Percentiles rank a stretch among this genome's conserved stretches.
Evolutionary conservation across 306 rosid species (phyloP).

Genomic region (Rubus parviflorus): DNA sequence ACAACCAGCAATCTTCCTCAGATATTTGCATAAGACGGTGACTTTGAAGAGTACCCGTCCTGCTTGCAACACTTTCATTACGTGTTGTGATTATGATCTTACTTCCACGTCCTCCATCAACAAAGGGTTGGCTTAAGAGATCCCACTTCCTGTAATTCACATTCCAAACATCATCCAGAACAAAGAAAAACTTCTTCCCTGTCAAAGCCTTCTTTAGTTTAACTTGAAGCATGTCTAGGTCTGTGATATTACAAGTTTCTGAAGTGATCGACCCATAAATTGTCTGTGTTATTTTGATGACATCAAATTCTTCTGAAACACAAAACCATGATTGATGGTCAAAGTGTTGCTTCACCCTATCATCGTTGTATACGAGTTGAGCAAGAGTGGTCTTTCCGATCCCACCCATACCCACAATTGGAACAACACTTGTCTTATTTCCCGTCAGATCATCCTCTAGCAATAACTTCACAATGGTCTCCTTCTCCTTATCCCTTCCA

Average conservation of each 20-base stretch:
- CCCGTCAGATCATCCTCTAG: background rate
- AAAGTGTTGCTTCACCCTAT: background rate
- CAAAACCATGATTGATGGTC: background rate
- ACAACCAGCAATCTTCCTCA: background rate
- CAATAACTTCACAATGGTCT: background rate
- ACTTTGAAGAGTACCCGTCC: background rate
- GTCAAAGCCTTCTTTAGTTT: background rate
- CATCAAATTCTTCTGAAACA: background rate
- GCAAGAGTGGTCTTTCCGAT: slow-evolving; percentile 1
- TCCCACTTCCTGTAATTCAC: background rate
- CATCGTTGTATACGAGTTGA: background rate
- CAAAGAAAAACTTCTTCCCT: background rate
- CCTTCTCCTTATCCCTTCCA: background rate
- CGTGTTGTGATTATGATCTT: slow-evolving; percentile 5
- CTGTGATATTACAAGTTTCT: background rate
- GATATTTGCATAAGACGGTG: background rate
- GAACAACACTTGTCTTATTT: background rate
- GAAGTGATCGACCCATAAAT: background rate
- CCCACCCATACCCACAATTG: slow-evolving; percentile 1
- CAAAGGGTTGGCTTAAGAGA: background rate
- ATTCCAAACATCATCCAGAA: background rate
- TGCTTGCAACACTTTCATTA: background rate
- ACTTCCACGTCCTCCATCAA: background rate
- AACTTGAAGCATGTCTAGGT: background rate
- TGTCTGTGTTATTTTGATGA: background rate